A percentile compares a stretch with the other conserved stretches of the same genome.
phyloP scores from a whole-genome alignment of 2,329 filamentous ascomycete species.

The Cladosporium sp. region DNA sequence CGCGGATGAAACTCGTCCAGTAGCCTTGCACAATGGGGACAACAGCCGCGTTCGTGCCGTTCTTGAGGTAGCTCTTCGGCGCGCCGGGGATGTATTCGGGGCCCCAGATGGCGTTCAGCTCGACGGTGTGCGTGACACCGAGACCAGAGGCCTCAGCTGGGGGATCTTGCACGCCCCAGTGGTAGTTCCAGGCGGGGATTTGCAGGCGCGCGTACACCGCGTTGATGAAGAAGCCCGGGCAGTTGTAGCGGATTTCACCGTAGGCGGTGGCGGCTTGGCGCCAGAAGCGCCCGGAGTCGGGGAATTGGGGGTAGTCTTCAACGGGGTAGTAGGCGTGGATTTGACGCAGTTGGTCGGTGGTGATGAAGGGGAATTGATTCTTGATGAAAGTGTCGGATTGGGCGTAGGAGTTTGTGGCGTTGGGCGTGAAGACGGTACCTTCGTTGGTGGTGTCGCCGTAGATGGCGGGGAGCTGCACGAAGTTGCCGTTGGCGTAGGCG shows the following conservation, averaged over 20 bases:
- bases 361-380: constrained; percentile 60
- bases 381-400: constrained; percentile 58
- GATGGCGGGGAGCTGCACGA: constrained; percentile 56
- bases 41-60: constrained; percentile 56
- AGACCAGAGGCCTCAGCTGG: constrained; percentile 52
- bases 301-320: constrained; percentile 46
- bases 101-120: constrained; percentile 68
- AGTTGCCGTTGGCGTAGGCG: constrained; percentile 51
- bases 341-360: constrained; percentile 48
- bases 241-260: constrained; percentile 66
- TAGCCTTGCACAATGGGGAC: constrained; percentile 66
- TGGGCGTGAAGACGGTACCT: constrained; percentile 62
- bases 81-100: constrained; percentile 55
- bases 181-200: constrained; percentile 64
- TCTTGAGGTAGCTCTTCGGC: constrained; percentile 57
- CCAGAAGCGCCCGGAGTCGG: constrained; percentile 57
- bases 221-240: constrained; percentile 60
- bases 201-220: constrained; percentile 42
- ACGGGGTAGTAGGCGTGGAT: constrained; percentile 61
- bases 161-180: constrained; percentile 66
- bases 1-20: constrained; percentile 72
- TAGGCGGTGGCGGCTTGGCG: constrained; percentile 59
- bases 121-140: constrained; percentile 68
- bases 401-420: constrained; percentile 46
- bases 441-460: constrained; percentile 62